Base-by-base conservation (phyloP, 768 basidiomycete species). In the Mycena floridula region DNA sequence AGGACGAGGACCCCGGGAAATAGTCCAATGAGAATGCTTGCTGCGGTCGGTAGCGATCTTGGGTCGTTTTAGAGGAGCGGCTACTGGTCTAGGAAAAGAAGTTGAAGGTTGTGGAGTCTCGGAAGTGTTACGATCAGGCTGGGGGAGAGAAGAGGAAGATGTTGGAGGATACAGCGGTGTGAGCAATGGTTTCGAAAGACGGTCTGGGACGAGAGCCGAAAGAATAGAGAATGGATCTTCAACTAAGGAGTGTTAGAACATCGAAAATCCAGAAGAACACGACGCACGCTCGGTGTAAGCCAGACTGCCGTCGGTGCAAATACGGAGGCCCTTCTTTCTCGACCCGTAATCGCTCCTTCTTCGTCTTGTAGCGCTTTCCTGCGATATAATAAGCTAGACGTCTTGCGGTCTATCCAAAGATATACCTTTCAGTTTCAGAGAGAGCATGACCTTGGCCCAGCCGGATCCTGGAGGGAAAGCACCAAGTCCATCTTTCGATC, bases 301-400 rank as follows among this genome's bases (percentile, higher is more conserved):
- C 25, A 89, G 64, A 59, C 87, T 89, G n/a, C 87, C 87, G 55
- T 90, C 87, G n/a, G 76, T 57, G 5, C n/a, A 68, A 67, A 20
- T 73, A 70, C 1, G 87, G 88, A 15, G 82, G 84, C 0, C 87
- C 87, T 48, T 81, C 79, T 48, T 77, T 82, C 54, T 89, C 88
- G 37, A 89, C 72, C n/a, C 83, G 71, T 46, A 88, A 53, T 8
- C 87, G 72, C 51, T 90, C 87, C 54, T 84, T 89, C 68, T 90
- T 90, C 2, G 86, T 89, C 44, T 76, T 77, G 55, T 89, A 88
- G 11, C 79, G 74, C 53, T 88, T 89, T 16, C 85, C 86, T 86
- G 46, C 3, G 41, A 30, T 16, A 42, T 13, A 7, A 37, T 37
- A 35, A 35, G 18, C 18, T 35, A 35, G 32, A 7, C 3, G 18